Base-by-base conservation (phyloP, 768 basidiomycete genomes). In the Tricholoma bakamatsutake region DNA sequence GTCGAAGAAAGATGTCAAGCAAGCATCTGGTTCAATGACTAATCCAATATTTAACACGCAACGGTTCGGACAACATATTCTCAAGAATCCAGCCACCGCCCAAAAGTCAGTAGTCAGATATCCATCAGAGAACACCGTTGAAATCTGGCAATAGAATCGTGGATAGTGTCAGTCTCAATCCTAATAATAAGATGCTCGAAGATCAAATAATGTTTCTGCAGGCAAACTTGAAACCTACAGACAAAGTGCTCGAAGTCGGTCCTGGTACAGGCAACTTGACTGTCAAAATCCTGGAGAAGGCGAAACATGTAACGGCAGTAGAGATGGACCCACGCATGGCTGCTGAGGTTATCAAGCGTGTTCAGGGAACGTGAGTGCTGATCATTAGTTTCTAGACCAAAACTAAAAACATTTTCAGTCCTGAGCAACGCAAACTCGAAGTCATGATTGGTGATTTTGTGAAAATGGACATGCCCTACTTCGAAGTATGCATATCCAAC, bases 281-380 rank as follows among this genome's bases (percentile, higher is more conserved):
- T 0, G 87, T 97, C 17, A 80, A 89, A 64, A 99, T 98, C 56
- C 74, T 99, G 24, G 92, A 96, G 65, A 88, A 93, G 69, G 90
- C 90, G 53, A 93, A 94, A 68, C 88, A 89, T 73, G 88, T 92
- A 27, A 92, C 90, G 0, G 96, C 95, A 1, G 85, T 98, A 21
- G 97, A 99, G 73, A 92, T 93, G 88, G 97, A 98, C 67, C 97
- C 97, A 61, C 85, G 97, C 13, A 98, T 98, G 96, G 96, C 97
- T 12, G 94, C 95, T 15, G 97, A 98, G 70, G 81, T 98, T 50
- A 88, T 90, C 42, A 99, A 99, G 70, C 85, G 97, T 49, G 94
- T 98, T 8, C 89, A 98, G 80, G 97, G 96, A 76, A 97, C 87
- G 96, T 98, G 71, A 74, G 95, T 86, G 33, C 52, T 37, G 12